Percentiles rank a stretch among this genome's conserved stretches.
Conservation (phyloP, 305 asterid species). For the Nicotiana rustica region DNA sequence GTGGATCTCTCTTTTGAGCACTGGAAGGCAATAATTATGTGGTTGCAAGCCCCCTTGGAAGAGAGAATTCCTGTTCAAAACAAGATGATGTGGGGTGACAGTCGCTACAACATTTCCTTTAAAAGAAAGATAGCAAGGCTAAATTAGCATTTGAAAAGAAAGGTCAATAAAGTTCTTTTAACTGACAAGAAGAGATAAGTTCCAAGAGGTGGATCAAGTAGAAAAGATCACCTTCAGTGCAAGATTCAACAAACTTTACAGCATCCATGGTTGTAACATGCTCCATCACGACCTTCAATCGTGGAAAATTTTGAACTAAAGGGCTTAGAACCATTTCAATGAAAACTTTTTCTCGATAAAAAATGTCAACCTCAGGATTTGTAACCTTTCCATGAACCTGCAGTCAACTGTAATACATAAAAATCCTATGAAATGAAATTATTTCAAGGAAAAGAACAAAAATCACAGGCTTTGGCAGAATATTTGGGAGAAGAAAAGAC, state of each 20-base stretch:
- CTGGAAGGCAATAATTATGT: constrained; percentile 91
- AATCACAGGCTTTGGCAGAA: no score
- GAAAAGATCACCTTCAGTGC: constrained; percentile 62
- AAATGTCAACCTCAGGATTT: constrained; percentile 78
- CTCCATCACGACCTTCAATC: constrained; percentile 90
- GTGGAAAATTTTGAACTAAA: constrained; percentile 70
- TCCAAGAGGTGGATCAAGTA: background rate
- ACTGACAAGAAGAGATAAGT: background rate
- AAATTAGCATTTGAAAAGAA: constrained; percentile 20
- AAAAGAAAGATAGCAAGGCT: constrained; percentile 37
- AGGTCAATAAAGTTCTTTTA: background rate
- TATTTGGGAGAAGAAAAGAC: no score
- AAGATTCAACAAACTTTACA: constrained; percentile 76
- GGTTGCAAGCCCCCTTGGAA: constrained; percentile 96
- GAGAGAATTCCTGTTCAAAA: constrained; percentile 87
- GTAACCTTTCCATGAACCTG: constrained; percentile 99
- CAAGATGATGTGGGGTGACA: constrained; percentile 94
- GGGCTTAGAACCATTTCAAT: constrained; percentile 76
- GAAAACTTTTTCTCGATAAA: constrained; percentile 91
- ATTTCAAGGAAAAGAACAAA: constrained; percentile 16
- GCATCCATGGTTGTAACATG: constrained; percentile 93
- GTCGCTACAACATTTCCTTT: constrained; percentile 92
- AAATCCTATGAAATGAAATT: constrained; percentile 12
- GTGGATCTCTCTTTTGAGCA: constrained; percentile 87
- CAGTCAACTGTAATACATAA: constrained; percentile 25